Evolutionary conservation across 2,329 filamentous ascomycete species (phyloP).

Genomic region (Aspergillus fumigatus): DNA sequence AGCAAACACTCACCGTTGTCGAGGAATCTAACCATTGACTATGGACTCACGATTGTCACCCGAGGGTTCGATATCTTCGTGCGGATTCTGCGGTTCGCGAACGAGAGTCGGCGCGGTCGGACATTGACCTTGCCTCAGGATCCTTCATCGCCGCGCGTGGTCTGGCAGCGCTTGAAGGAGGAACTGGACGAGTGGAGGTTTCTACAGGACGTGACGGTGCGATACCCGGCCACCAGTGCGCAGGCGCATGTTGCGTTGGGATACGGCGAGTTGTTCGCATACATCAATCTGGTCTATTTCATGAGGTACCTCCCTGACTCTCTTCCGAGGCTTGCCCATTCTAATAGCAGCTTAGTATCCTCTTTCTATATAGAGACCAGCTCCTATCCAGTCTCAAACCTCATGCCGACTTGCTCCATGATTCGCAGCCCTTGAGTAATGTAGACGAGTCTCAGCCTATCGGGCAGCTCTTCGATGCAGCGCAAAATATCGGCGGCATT

Average conservation of each 20-base stretch:
- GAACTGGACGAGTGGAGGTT: slow-evolving; percentile 34
- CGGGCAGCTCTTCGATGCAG: slow-evolving; percentile 28
- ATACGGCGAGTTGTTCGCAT: slow-evolving; percentile 34
- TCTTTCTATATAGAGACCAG: slow-evolving; percentile 33
- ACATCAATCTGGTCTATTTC: slow-evolving; percentile 36
- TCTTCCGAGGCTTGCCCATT: neutral
- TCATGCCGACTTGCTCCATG: slow-evolving; percentile 18
- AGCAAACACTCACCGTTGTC: slow-evolving; percentile 17
- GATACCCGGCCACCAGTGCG: slow-evolving; percentile 30
- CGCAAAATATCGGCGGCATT: slow-evolving; percentile 29
- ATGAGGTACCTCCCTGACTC: slow-evolving; percentile 26
- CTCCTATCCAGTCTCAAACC: slow-evolving; percentile 30
- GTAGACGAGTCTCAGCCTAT: slow-evolving; percentile 20
- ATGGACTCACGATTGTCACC: slow-evolving; percentile 32
- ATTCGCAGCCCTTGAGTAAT: slow-evolving; percentile 11
- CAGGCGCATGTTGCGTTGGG: slow-evolving; percentile 33
- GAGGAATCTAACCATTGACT: slow-evolving; percentile 26
- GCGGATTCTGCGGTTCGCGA: slow-evolving; percentile 33
- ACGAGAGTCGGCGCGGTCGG: slow-evolving; percentile 30
- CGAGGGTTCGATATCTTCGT: slow-evolving; percentile 37
- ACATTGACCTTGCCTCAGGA: slow-evolving; percentile 12
- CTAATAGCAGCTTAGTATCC: slow-evolving; percentile 18
- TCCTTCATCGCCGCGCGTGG: slow-evolving; percentile 15
- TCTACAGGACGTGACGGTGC: slow-evolving; percentile 31
- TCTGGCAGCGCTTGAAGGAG: slow-evolving; percentile 27